Percentiles rank a stretch among this genome's conserved stretches.
These are phyloP conservation scores for Apodospora peruviana DNA, from an alignment of 495 filamentous ascomycete species.

Conservation along the genomic window DNA sequence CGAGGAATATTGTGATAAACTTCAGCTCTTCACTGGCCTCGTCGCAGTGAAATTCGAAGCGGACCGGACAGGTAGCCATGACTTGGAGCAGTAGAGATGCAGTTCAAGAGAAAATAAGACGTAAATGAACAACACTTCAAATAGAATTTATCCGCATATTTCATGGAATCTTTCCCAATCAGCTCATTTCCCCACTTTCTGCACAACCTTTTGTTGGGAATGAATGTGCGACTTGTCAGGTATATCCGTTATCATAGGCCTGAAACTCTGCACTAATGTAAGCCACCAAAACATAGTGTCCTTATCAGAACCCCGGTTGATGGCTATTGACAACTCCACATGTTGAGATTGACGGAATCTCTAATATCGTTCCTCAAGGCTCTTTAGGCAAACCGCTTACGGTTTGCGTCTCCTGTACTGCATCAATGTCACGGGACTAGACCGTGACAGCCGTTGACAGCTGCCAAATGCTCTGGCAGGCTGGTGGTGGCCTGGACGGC, in stretches of 20 bases:
- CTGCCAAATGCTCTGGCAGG: too few relatives aligned
- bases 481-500: too few relatives aligned
- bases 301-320: not conserved
- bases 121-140: slow-evolving; percentile 1
- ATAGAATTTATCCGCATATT: slow-evolving; percentile 1
- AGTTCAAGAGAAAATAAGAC: not conserved
- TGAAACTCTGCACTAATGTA: not conserved
- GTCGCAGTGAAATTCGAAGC: slow-evolving; percentile 5
- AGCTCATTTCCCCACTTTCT: not conserved
- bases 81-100: not conserved
- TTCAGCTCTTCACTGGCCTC: not conserved
- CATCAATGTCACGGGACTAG: too few relatives aligned
- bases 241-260: not conserved
- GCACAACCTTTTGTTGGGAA: not conserved
- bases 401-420: slow-evolving; percentile 4
- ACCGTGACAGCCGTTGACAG: too few relatives aligned
- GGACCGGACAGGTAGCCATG: slow-evolving; percentile 1
- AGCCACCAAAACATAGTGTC: not conserved
- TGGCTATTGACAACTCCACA: not conserved
- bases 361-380: slow-evolving; percentile 3
- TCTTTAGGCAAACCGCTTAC: slow-evolving; percentile 4
- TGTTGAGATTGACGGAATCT: not conserved
- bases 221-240: not conserved
- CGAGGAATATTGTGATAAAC: not conserved
- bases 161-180: not conserved